Conservation (phyloP, 1,139 yeast species). For the Spathaspora sp. region DNA sequence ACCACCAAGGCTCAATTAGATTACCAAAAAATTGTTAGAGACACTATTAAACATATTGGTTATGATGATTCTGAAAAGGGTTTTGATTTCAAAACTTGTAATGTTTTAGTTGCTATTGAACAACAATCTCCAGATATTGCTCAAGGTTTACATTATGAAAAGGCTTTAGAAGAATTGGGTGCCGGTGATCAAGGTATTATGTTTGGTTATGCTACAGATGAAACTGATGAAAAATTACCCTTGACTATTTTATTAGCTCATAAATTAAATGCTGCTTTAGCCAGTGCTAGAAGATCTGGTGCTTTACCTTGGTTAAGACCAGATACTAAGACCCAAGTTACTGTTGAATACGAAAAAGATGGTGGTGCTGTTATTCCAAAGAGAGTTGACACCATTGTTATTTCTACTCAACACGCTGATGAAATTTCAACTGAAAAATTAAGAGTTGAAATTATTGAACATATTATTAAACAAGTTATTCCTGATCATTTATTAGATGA, state of each 20-base stretch:
- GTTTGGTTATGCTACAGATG: slow-evolving; percentile 99
- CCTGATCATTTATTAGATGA: slow-evolving; percentile 90
- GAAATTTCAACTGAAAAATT: slow-evolving; percentile 90
- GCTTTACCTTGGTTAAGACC: slow-evolving; percentile 96
- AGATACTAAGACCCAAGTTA: slow-evolving; percentile 99
- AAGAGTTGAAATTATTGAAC: slow-evolving; percentile 71
- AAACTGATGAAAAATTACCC: slow-evolving; percentile 96
- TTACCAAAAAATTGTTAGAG: slow-evolving; percentile 96
- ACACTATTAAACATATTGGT: slow-evolving; percentile 97
- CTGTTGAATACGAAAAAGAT: slow-evolving; percentile 92
- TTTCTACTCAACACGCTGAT: slow-evolving; percentile 97
- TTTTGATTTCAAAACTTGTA: slow-evolving; percentile 98
- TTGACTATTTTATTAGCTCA: slow-evolving; percentile 92
- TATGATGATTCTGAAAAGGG: slow-evolving; percentile 96
- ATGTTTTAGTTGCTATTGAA: slow-evolving; percentile 97
- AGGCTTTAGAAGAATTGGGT: slow-evolving; percentile 96
- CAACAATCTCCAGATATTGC: slow-evolving; percentile 99
- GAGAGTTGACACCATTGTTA: slow-evolving; percentile 96
- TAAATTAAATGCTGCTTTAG: slow-evolving; percentile 94
- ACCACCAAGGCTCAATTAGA: slow-evolving; percentile 95
- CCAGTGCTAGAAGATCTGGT: slow-evolving; percentile 96
- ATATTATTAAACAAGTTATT: slow-evolving; percentile 87
- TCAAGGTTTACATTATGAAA: slow-evolving; percentile 97
- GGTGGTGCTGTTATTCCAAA: slow-evolving; percentile 93
- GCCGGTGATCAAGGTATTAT: slow-evolving; percentile 99